Evolutionary conservation across 2,329 filamentous ascomycete species (phyloP).

Genomic region (Epichloe brachyelytri): DNA sequence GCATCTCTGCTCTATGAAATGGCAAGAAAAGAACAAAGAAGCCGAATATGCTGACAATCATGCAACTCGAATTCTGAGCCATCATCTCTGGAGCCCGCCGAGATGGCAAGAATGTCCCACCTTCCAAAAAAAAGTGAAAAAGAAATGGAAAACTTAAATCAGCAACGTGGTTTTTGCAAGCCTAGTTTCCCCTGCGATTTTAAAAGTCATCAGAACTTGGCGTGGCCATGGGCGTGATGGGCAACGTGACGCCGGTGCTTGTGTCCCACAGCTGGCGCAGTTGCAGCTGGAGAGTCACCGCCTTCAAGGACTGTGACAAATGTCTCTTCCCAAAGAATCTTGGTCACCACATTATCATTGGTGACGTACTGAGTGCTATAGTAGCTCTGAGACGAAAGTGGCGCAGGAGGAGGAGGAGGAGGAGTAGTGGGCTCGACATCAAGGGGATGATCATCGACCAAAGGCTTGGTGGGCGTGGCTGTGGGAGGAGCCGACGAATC

Average conservation of each 20-base stretch:
- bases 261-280: slow-evolving; percentile 9
- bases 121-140: slow-evolving; percentile 5
- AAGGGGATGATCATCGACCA: neutral
- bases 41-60: slow-evolving; percentile 23
- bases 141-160: slow-evolving; percentile 3
- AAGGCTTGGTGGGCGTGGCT: neutral
- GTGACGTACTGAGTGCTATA: slow-evolving; percentile 42
- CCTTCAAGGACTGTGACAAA: slow-evolving; percentile 38
- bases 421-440: slow-evolving; percentile 6
- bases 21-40: slow-evolving; percentile 8
- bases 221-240: slow-evolving; percentile 28
- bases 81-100: slow-evolving; percentile 24
- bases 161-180: slow-evolving; percentile 10
- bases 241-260: slow-evolving; percentile 16
- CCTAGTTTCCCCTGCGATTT: slow-evolving; percentile 4
- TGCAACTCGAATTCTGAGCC: slow-evolving; percentile 15
- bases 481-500: neutral
- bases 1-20: slow-evolving; percentile 20
- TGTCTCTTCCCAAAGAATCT: slow-evolving; percentile 45
- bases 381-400: slow-evolving; percentile 17
- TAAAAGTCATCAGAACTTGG: slow-evolving; percentile 13
- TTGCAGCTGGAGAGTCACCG: slow-evolving; percentile 26
- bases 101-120: slow-evolving; percentile 13
- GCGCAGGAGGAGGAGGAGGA: slow-evolving; percentile 5
- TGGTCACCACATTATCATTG: slow-evolving; percentile 34